These are phyloP conservation scores for Cyberlindnera xishuangbannaensis DNA, from an alignment of 805 yeast genomes.

Conservation along the genomic window DNA sequence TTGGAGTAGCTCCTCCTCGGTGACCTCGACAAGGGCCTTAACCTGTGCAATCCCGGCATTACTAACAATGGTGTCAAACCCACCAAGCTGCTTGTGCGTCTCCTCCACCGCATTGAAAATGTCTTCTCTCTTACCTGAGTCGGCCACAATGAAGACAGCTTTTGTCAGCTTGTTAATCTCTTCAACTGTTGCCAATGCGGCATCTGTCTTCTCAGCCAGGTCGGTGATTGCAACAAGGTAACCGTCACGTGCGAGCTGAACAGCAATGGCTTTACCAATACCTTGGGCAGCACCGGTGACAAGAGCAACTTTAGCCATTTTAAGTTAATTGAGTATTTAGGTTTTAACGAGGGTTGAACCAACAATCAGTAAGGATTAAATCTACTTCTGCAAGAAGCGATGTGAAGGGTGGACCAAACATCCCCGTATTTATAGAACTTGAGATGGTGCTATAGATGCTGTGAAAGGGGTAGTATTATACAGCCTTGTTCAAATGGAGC, in stretches of 20 bases:
- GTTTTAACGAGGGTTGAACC: too few species aligned
- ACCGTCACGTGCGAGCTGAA: constrained; percentile 72
- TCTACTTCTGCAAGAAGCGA: too few species aligned
- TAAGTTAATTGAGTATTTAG: constrained; percentile 4
- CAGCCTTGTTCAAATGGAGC: too few species aligned
- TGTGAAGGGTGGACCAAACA: too few species aligned
- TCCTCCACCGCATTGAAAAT: constrained; percentile 25
- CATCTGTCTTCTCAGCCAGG: constrained; percentile 18
- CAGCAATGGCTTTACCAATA: constrained; percentile 76
- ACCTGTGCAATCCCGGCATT: constrained; percentile 32
- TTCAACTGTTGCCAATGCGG: constrained; percentile 23
- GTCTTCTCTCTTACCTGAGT: constrained; percentile 22
- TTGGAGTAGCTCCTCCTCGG: constrained; percentile 24
- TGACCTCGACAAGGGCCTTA: constrained; percentile 24
- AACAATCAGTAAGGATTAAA: too few species aligned
- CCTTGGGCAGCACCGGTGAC: constrained; percentile 92
- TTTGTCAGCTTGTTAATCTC: constrained; percentile 20
- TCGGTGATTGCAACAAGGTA: constrained; percentile 35
- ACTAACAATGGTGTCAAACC: constrained; percentile 31
- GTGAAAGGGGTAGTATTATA: too few species aligned
- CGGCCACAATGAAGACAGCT: constrained; percentile 24
- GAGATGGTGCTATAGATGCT: too few species aligned
- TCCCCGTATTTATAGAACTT: too few species aligned
- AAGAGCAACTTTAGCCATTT: constrained; percentile 42
- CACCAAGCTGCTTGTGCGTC: constrained; percentile 27